phyloP scores from a whole-genome alignment of 106 monocot genomes.

The Ottelia alismoides region DNA sequence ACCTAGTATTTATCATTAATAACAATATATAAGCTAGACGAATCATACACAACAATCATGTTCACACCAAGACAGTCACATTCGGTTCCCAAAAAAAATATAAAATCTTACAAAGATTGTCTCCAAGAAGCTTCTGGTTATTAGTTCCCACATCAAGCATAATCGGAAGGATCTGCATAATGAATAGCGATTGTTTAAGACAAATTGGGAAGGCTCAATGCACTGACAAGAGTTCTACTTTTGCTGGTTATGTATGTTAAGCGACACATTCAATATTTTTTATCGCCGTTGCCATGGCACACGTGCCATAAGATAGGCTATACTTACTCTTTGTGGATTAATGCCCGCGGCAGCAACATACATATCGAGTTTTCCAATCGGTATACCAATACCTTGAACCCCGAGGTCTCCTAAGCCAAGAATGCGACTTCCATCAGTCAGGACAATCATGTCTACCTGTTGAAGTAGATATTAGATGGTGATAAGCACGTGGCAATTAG shows the following conservation, averaged over 20 bases:
- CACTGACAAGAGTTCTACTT: too few species aligned
- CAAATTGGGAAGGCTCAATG: too few species aligned
- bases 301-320: too few species aligned
- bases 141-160: slow-evolving; percentile 99
- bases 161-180: slow-evolving; percentile 78
- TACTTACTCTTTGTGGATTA: slow-evolving; percentile 94
- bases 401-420: slow-evolving; percentile 97
- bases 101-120: slow-evolving; percentile 69
- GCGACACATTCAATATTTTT: too few species aligned
- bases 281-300: too few species aligned
- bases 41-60: too few species aligned
- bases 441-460: slow-evolving; percentile 97
- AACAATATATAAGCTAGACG: too few species aligned
- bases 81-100: too few species aligned
- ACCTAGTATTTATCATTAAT: too few species aligned
- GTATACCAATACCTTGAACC: slow-evolving; percentile 99
- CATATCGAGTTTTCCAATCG: slow-evolving; percentile 98
- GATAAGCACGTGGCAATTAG: too few species aligned
- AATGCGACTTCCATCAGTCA: slow-evolving; percentile 98
- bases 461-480: not conserved
- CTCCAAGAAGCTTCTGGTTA: slow-evolving; percentile 88
- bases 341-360: slow-evolving; percentile 99
- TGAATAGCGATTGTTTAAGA: not conserved
- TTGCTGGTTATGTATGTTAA: too few species aligned
- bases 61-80: too few species aligned